These are phyloP conservation scores for Canariomyces notabilis DNA, from an alignment of 2,329 filamentous ascomycete genomes.

Conservation along the genomic window DNA sequence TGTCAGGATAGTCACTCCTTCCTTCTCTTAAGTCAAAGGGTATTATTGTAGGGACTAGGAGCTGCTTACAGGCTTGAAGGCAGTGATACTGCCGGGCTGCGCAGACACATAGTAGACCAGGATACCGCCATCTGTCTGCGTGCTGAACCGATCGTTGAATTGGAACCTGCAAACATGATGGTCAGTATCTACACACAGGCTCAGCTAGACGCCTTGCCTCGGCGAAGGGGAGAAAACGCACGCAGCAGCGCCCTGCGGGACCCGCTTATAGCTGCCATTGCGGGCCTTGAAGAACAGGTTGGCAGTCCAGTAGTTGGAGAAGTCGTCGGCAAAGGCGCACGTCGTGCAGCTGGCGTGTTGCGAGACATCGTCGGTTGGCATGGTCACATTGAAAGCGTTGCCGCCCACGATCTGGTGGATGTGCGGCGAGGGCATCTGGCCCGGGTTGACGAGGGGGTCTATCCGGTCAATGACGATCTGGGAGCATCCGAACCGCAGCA, in stretches of 20 bases:
- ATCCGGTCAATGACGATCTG: conserved; percentile 44
- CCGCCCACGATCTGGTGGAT: conserved; percentile 54
- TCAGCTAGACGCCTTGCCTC: no score
- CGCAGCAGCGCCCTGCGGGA: conserved; percentile 48
- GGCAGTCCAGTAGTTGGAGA: conserved; percentile 34
- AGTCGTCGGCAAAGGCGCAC: conserved; percentile 35
- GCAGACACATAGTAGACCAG: conserved; percentile 43
- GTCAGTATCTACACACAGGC: no score
- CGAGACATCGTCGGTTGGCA: conserved; percentile 34
- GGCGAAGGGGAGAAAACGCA: conserved; percentile 26
- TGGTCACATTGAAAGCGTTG: conserved; percentile 40
- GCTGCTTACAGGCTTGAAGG: conserved; percentile 42
- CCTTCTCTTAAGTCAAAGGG: neutral
- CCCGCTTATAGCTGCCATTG: conserved; percentile 34
- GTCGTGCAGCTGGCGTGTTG: conserved; percentile 38
- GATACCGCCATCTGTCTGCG: conserved; percentile 38
- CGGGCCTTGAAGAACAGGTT: conserved; percentile 34
- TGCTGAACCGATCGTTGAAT: conserved; percentile 39
- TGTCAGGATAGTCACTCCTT: neutral
- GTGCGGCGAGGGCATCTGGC: conserved; percentile 46
- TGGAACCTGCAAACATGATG: conserved; percentile 28
- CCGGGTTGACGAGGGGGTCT: conserved; percentile 36
- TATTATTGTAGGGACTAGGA: conserved; percentile 42
- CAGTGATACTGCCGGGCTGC: conserved; percentile 39
- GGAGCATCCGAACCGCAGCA: conserved; percentile 34